phyloP scores from a whole-genome alignment of 2,329 filamentous ascomycete genomes.

The Byssoonygena ceratinophila region DNA sequence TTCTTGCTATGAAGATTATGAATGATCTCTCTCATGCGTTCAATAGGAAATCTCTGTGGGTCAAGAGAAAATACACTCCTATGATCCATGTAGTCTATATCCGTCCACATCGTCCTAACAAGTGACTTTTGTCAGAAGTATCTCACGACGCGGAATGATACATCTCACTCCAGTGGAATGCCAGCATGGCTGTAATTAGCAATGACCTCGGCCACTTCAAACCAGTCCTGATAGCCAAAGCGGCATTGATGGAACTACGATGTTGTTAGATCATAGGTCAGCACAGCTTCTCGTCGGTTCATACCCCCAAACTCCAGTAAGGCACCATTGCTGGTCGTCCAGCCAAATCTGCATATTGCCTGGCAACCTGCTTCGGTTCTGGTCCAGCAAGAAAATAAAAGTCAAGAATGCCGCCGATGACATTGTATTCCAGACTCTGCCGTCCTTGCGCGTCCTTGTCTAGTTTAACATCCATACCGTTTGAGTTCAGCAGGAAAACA shows the following conservation, averaged over 20 bases:
- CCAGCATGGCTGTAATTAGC: constrained; percentile 44
- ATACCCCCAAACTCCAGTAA: constrained; percentile 2
- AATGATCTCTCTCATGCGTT: constrained; percentile 44
- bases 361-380: background rate
- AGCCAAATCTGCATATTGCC: background rate
- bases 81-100: constrained; percentile 50
- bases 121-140: background rate
- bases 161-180: constrained; percentile 44
- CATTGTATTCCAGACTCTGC: background rate
- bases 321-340: constrained; percentile 1
- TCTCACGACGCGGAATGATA: background rate
- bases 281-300: background rate
- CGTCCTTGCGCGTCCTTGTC: background rate
- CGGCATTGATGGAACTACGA: constrained; percentile 63
- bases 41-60: constrained; percentile 41
- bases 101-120: constrained; percentile 18
- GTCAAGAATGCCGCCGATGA: background rate
- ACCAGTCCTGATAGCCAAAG: constrained; percentile 71
- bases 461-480: constrained; percentile 1
- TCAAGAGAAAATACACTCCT: constrained; percentile 53
- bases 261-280: background rate
- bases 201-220: constrained; percentile 50
- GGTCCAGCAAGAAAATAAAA: constrained; percentile 1
- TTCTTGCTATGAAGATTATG: constrained; percentile 43
- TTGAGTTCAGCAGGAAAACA: background rate